Conservation (phyloP, 2,329 filamentous ascomycete genomes). For the Zymoseptoria passerinii region DNA sequence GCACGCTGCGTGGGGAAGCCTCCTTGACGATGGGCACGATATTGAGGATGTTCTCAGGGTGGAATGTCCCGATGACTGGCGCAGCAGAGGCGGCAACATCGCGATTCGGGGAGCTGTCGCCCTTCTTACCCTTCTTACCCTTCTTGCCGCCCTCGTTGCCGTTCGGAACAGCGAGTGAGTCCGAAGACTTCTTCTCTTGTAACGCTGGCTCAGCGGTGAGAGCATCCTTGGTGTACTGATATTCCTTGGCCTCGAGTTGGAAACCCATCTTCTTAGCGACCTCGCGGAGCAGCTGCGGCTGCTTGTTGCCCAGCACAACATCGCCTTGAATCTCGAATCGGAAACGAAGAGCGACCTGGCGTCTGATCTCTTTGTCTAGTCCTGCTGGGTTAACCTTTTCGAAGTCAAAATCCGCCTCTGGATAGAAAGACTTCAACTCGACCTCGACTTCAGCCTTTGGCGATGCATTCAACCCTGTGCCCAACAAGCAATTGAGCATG, state of each 20-base stretch:
- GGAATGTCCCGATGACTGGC: slow-evolving; percentile 56
- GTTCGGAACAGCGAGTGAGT: slow-evolving; percentile 28
- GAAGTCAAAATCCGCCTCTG: slow-evolving; percentile 74
- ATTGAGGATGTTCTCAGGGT: slow-evolving; percentile 78
- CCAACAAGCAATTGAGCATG: slow-evolving; percentile 87
- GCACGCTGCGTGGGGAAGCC: slow-evolving; percentile 76
- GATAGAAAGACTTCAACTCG: slow-evolving; percentile 65
- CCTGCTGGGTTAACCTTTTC: slow-evolving; percentile 67
- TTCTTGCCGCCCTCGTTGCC: slow-evolving; percentile 29
- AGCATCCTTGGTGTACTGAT: slow-evolving; percentile 51
- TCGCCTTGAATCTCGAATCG: slow-evolving; percentile 61
- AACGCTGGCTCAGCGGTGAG: slow-evolving; percentile 11
- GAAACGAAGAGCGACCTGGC: slow-evolving; percentile 66
- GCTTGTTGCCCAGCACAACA: slow-evolving; percentile 61
- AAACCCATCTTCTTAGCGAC: slow-evolving; percentile 81
- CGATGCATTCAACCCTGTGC: slow-evolving; percentile 63
- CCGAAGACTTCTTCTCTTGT: slow-evolving; percentile 23
- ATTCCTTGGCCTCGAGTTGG: slow-evolving; percentile 74
- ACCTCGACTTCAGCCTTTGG: slow-evolving; percentile 72
- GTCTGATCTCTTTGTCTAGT: slow-evolving; percentile 60
- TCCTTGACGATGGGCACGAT: slow-evolving; percentile 94
- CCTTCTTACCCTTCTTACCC: slow-evolving; percentile 54
- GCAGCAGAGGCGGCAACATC: slow-evolving; percentile 37
- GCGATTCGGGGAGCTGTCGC: slow-evolving; percentile 41
- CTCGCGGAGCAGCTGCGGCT: slow-evolving; percentile 80